Conservation (phyloP, 2,329 filamentous ascomycete genomes). For the Beauveria asiatica region DNA sequence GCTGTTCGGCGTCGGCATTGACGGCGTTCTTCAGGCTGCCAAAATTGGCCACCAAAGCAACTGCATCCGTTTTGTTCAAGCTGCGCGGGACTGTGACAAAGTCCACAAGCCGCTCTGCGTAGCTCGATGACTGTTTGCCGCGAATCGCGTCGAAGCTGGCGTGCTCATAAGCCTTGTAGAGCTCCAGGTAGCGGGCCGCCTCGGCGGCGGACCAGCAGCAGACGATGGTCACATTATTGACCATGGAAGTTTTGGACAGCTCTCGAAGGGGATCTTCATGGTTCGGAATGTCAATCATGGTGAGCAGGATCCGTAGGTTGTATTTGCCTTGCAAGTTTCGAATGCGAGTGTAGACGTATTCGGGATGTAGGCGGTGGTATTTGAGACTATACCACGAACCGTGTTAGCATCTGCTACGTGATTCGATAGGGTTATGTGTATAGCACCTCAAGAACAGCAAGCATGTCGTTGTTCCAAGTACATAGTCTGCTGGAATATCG, state of each 20-base stretch:
- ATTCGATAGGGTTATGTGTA: not conserved
- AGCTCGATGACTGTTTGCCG: constrained; percentile 73
- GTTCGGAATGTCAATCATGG: constrained; percentile 91
- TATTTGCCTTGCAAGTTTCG: constrained; percentile 77
- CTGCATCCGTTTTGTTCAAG: constrained; percentile 90
- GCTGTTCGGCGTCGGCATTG: constrained; percentile 79
- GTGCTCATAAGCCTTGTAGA: constrained; percentile 92
- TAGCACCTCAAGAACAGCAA: constrained; percentile 72
- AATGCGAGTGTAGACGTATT: constrained; percentile 95
- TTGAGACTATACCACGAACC: constrained; percentile 53
- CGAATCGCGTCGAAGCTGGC: constrained; percentile 72
- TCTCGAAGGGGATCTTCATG: constrained; percentile 87
- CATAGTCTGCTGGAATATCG: constrained; percentile 92
- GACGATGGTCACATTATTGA: constrained; percentile 88
- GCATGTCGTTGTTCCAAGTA: constrained; percentile 78
- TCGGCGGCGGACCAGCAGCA: constrained; percentile 93
- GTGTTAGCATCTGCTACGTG: not conserved
- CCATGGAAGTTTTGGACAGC: constrained; percentile 80
- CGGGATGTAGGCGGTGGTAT: constrained; percentile 93
- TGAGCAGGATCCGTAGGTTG: constrained; percentile 74
- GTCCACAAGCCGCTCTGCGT: constrained; percentile 79
- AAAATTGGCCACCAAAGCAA: constrained; percentile 84
- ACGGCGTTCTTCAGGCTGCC: constrained; percentile 79
- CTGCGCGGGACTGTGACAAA: constrained; percentile 85
- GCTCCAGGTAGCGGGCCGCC: constrained; percentile 84